Evolutionary conservation across 2,329 filamentous ascomycete genomes (phyloP), one percentile per base, ranked within the genome.

Genomic region (Huntiella abstrusa): DNA sequence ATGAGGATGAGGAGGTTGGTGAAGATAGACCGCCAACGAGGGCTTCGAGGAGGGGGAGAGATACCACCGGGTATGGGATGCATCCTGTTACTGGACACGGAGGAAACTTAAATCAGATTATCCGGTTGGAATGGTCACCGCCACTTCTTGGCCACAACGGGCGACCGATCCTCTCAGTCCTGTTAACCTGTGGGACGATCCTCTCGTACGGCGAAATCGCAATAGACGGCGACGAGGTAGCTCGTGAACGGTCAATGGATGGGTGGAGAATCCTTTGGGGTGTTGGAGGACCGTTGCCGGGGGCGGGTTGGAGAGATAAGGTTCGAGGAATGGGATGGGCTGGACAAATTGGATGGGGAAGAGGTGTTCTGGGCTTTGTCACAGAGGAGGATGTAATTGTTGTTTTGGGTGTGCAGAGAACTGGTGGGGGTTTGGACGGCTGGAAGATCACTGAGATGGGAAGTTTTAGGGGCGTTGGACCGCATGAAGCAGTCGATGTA

Each of bases 221-320:
- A 1, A 52, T 53, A n/a, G 54, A 48, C 5, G 49, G 51, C 39
- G 54, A 53, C n/a, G 41, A 43, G 4, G 35, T 52, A 34, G 54
- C 55, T 4, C 58, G 62, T 6, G 58, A 58, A 7, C 60, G 63
- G 12, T 58, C 62, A 7, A 65, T 68, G 53, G 64, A 65, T 22
- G 62, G 62, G 12, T 76, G 72, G 71, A 61, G 64, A 47, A 62
- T 70, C 1, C 61, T 74, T 1, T 77, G 72, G 71, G 69, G 69
- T 0, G 57, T 75, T 2, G 73, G 73, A 5, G 69, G 66, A 36
- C 64, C 64, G 2, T 49, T 73, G 22, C 62, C 69, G 5, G 57
- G 33, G 47, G 53, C 22, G 52, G 60, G 1, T 57, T 58, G 12
- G 54, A 52, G 48, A 35, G 68, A 70, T 52, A 62, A 62, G 43